Base-by-base conservation (phyloP, 257 asterid species). In the Verbascum thapsus region DNA sequence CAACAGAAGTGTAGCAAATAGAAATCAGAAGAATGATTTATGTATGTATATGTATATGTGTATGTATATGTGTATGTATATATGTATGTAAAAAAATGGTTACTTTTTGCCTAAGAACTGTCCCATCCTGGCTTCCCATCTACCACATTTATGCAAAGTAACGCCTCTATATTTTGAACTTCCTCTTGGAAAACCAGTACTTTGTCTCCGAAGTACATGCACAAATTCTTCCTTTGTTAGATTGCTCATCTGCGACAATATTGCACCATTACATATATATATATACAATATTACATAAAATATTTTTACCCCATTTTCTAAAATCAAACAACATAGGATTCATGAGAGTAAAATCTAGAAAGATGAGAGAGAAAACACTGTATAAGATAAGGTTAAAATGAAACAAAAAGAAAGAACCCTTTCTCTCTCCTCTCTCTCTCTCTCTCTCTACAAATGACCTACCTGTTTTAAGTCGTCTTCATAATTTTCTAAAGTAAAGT, bases 391-490 rank as follows among this genome's bases (percentile, higher is more conserved):
- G 72, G 58, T 17, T 26, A 26, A 41, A 57, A 40, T n/a, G 37
- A 15, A 41, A n/a, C n/a, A n/a, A n/a, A n/a, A n/a, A n/a, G n/a
- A n/a, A n/a, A n/a, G n/a, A n/a, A 2, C 32, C 32, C 32, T 26
- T 5, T 26, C 32, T 26, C 8, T 38, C 20, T 51, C 56, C 11
- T 0, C 63, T 26, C 32, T 26, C 32, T 26, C 32, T 26, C 32
- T 26, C 32, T 26, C 32, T 26, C 32, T 26, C 32, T 26, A 17
- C 19, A 48, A 34, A 5, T 48, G 70, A 69, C 54, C 58, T 76
- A 81, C 97, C 97, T 89, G 98, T 74, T 94, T 90, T 73, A 94
- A 72, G 85, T 94, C 99, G n/a, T 80, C 95, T 69, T 81, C 95
- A 45, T 94, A 94, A 71, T 94, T 95, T 15, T 86, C 88, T 34